Evolutionary conservation across 768 basidiomycete genomes (phyloP).

Genomic region (Pisolithus orientalis): DNA sequence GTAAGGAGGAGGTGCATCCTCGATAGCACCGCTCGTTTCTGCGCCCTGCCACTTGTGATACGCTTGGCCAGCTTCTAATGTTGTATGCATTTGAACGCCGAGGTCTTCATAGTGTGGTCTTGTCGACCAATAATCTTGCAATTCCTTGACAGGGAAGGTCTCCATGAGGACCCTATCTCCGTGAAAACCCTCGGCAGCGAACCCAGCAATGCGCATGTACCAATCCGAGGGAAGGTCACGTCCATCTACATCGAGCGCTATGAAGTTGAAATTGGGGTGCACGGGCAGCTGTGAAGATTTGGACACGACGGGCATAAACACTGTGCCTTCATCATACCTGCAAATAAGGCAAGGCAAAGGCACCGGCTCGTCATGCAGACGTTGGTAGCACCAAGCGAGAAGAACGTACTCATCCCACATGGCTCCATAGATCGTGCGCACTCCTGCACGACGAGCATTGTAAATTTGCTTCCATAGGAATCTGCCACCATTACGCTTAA

Average conservation of each 20-base stretch:
- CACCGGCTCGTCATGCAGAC: not conserved
- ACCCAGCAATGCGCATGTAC: conserved; percentile 78
- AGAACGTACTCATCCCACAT: conserved; percentile 80
- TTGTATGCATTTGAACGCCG: conserved; percentile 19
- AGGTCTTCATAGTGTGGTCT: conserved; percentile 49
- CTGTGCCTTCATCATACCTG: conserved; percentile 84
- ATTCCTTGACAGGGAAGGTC: conserved; percentile 61
- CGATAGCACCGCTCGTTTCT: conserved; percentile 16
- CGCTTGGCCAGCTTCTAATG: conserved; percentile 13
- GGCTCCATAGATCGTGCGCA: conserved; percentile 66
- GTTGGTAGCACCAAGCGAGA: not conserved
- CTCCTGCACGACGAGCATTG: conserved; percentile 58
- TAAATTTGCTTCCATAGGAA: conserved; percentile 78
- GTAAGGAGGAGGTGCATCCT: conserved; percentile 67
- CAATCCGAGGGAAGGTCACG: conserved; percentile 75
- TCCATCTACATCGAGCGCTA: conserved; percentile 76
- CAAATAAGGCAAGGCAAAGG: conserved; percentile 3
- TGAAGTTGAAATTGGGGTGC: conserved; percentile 50
- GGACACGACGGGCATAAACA: conserved; percentile 67
- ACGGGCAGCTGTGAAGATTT: conserved; percentile 54
- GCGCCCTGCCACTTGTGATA: conserved; percentile 42
- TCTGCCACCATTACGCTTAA: conserved; percentile 63
- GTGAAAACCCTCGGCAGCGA: conserved; percentile 62
- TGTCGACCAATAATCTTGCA: conserved; percentile 69
- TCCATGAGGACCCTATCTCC: conserved; percentile 58